These are phyloP conservation scores for Mycena sanguinolenta DNA, from an alignment of 768 basidiomycete genomes.

Conservation along the genomic window DNA sequence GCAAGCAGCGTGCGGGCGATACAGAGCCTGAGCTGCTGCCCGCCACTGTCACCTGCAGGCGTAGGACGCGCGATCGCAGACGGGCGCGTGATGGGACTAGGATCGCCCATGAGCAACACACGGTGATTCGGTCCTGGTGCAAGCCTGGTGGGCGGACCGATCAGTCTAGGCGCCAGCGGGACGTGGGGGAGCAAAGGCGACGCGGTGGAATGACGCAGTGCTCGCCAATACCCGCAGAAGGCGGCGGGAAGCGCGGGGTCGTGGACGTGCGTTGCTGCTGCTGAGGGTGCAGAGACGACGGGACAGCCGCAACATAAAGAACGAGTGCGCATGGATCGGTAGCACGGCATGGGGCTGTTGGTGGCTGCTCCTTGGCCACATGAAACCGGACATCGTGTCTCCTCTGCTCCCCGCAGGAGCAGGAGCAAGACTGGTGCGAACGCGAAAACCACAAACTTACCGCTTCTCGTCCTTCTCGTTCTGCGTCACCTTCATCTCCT, in stretches of 20 bases:
- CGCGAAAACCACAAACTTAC: slow-evolving; percentile 60
- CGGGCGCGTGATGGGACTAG: slow-evolving; percentile 73
- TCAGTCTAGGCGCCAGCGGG: slow-evolving; percentile 47
- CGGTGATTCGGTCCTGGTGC: slow-evolving; percentile 65
- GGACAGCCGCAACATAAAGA: slow-evolving; percentile 51
- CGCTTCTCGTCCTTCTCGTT: slow-evolving; percentile 98
- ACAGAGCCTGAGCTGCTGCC: slow-evolving; percentile 71
- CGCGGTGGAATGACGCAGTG: slow-evolving; percentile 54
- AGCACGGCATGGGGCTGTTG: slow-evolving; percentile 51
- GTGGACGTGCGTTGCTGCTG: slow-evolving; percentile 51
- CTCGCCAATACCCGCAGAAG: slow-evolving; percentile 65
- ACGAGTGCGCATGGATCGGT: slow-evolving; percentile 41
- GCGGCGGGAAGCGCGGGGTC: slow-evolving; percentile 64
- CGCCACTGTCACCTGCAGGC: slow-evolving; percentile 43
- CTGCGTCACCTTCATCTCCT: slow-evolving; percentile 95
- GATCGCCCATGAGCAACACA: slow-evolving; percentile 52
- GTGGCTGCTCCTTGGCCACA: slow-evolving; percentile 84
- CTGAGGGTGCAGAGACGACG: slow-evolving; percentile 52
- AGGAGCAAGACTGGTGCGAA: slow-evolving; percentile 15
- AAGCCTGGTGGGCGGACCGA: slow-evolving; percentile 69
- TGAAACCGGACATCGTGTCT: background rate
- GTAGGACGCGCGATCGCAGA: slow-evolving; percentile 80
- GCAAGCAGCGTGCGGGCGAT: slow-evolving; percentile 63
- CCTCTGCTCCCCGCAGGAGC: background rate
- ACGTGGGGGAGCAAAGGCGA: slow-evolving; percentile 49